A percentile compares a stretch with the other conserved stretches of the same genome.
Conservation (phyloP, 2,329 filamentous ascomycete genomes). For the Cercospora janseana region DNA sequence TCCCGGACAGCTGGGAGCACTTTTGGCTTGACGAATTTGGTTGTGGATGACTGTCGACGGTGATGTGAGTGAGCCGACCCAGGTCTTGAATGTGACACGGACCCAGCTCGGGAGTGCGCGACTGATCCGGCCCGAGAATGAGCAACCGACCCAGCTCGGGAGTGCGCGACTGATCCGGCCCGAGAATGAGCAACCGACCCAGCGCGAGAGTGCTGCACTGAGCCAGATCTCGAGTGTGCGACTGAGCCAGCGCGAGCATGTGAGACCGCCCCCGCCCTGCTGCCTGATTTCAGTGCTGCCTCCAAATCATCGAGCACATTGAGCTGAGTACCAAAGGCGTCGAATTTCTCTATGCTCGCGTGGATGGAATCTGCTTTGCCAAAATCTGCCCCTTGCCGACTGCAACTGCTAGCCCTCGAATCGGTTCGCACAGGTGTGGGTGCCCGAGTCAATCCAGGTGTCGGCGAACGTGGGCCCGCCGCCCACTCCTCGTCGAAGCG, state of each 20-base stretch:
- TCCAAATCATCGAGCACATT: slow-evolving; percentile 30
- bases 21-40: slow-evolving; percentile 28
- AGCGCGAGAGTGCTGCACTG: slow-evolving; percentile 8
- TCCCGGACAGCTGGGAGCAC: slow-evolving; percentile 32
- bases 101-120: slow-evolving; percentile 18
- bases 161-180: slow-evolving; percentile 17
- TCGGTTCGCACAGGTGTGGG: slow-evolving; percentile 20
- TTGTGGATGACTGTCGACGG: slow-evolving; percentile 14
- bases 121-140: slow-evolving; percentile 19
- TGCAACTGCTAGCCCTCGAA: slow-evolving; percentile 14
- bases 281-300: slow-evolving; percentile 34
- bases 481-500: slow-evolving; percentile 28
- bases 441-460: slow-evolving; percentile 22
- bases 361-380: slow-evolving; percentile 4
- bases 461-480: slow-evolving; percentile 15
- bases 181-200: slow-evolving; percentile 14
- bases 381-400: slow-evolving; percentile 2
- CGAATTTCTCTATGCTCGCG: slow-evolving; percentile 9
- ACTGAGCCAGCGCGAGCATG: slow-evolving; percentile 5
- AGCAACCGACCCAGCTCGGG: slow-evolving; percentile 6
- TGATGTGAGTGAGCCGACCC: slow-evolving; percentile 31
- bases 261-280: slow-evolving; percentile 1
- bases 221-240: slow-evolving; percentile 18
- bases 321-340: slow-evolving; percentile 9
- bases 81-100: slow-evolving; percentile 29